A percentile compares a stretch with the other conserved stretches of the same genome.
phyloP scores from a whole-genome alignment of 2,329 filamentous ascomycete genomes.

The Hypoxylon sp. region DNA sequence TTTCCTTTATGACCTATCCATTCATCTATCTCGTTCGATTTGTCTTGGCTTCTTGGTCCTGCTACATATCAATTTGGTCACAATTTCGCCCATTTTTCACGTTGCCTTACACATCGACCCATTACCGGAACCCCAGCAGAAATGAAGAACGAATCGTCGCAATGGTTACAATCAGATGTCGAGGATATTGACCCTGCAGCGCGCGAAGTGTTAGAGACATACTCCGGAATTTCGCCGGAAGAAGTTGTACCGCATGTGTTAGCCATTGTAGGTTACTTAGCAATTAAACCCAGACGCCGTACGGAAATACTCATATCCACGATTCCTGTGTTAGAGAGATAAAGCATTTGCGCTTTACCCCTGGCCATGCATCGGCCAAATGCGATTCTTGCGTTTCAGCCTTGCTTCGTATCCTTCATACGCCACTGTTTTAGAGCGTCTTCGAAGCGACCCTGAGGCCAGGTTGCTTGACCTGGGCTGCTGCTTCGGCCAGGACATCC shows the following conservation, averaged over 20 bases:
- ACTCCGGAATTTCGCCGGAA: slow-evolving; percentile 9
- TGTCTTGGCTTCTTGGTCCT: slow-evolving; percentile 15
- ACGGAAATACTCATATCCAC: slow-evolving; percentile 9
- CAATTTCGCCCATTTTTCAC: slow-evolving; percentile 4
- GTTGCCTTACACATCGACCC: neutral
- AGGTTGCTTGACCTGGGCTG: slow-evolving; percentile 18
- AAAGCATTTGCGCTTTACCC: slow-evolving; percentile 23
- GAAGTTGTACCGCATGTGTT: slow-evolving; percentile 18
- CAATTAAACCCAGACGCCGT: slow-evolving; percentile 7
- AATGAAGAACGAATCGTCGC: slow-evolving; percentile 8
- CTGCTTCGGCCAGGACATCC: slow-evolving; percentile 23
- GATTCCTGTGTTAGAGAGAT: slow-evolving; percentile 11
- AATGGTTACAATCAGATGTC: slow-evolving; percentile 20
- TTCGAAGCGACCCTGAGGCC: slow-evolving; percentile 10
- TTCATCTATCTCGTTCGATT: slow-evolving; percentile 3
- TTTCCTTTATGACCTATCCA: slow-evolving; percentile 7
- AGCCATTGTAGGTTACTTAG: slow-evolving; percentile 15
- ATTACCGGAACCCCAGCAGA: neutral
- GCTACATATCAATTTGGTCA: neutral
- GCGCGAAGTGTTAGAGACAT: slow-evolving; percentile 15
- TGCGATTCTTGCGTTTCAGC: slow-evolving; percentile 22
- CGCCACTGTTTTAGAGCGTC: slow-evolving; percentile 6
- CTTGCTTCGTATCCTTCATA: slow-evolving; percentile 19
- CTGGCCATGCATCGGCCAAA: slow-evolving; percentile 22
- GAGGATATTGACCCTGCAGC: slow-evolving; percentile 15